Conservation (phyloP, 371 early-diverging fungal species). For the Rozella allomycis region DNA sequence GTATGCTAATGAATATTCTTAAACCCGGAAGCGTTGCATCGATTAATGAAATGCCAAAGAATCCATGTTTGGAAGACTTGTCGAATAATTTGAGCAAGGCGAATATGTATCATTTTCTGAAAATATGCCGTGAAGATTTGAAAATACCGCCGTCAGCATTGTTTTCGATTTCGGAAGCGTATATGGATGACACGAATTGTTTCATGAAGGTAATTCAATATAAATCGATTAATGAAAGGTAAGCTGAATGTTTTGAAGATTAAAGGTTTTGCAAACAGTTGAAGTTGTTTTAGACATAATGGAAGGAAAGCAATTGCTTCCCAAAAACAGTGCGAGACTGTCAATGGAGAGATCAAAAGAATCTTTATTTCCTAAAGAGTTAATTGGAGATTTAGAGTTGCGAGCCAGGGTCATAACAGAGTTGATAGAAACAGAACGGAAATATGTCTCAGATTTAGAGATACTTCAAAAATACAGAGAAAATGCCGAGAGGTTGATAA, state of each 20-base stretch:
- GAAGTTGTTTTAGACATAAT: background rate
- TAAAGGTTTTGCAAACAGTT: background rate
- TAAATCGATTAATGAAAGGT: background rate
- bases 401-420: conserved; percentile 68
- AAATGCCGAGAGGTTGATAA: background rate
- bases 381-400: conserved; percentile 17
- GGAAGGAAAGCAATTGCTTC: background rate
- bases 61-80: too few relatives aligned
- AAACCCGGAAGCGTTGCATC: conserved; percentile 23
- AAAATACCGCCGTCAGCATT: conserved; percentile 47
- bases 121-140: conserved; percentile 43
- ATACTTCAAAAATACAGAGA: conserved; percentile 36
- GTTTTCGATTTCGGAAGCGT: conserved; percentile 67
- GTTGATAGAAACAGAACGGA: conserved; percentile 79
- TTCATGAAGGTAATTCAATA: conserved; percentile 62
- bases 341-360: background rate
- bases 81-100: conserved; percentile 71
- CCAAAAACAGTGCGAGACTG: background rate
- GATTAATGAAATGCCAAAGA: conserved; percentile 17
- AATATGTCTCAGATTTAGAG: conserved; percentile 72
- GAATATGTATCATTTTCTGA: conserved; percentile 49
- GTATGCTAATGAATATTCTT: conserved; percentile 54
- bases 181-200: conserved; percentile 79
- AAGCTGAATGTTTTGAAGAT: too few relatives aligned
- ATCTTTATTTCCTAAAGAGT: too few relatives aligned